Evolutionary conservation across 441 rosid species (phyloP).

Genomic region (Brassica hybrid): DNA sequence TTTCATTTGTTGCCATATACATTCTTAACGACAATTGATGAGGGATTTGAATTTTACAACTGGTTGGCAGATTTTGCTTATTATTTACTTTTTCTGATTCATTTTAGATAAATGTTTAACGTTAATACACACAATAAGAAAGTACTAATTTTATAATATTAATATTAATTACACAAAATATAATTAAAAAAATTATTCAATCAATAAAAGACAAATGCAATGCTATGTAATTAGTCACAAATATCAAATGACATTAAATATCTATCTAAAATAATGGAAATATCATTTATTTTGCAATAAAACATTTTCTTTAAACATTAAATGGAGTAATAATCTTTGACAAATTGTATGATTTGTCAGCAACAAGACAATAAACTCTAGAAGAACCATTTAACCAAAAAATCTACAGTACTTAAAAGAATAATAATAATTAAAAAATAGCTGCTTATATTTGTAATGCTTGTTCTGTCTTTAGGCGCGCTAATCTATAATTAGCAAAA

Average conservation of each 20-base stretch:
- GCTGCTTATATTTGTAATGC: constrained; percentile 9
- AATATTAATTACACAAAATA: too few relatives aligned
- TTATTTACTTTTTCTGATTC: background rate
- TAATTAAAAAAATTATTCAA: too few relatives aligned
- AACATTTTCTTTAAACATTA: too few relatives aligned
- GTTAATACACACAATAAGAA: background rate
- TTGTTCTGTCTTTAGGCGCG: constrained; percentile 34
- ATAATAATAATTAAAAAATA: background rate
- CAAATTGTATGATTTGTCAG: background rate
- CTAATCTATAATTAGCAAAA: constrained; percentile 37
- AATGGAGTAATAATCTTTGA: too few relatives aligned
- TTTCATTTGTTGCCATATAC: background rate
- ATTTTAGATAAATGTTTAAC: background rate
- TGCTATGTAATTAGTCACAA: background rate
- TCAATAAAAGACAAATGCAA: background rate
- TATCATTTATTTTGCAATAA: background rate
- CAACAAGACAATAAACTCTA: background rate
- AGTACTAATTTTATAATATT: too few relatives aligned
- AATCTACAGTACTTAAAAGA: background rate
- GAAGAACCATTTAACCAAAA: background rate
- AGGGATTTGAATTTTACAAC: background rate
- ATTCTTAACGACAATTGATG: background rate
- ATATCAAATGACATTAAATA: background rate
- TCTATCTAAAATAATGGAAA: too few relatives aligned
- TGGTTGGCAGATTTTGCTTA: background rate